Conservation (phyloP, 2,329 filamentous ascomycete genomes). For the Sporothrix luriei region DNA sequence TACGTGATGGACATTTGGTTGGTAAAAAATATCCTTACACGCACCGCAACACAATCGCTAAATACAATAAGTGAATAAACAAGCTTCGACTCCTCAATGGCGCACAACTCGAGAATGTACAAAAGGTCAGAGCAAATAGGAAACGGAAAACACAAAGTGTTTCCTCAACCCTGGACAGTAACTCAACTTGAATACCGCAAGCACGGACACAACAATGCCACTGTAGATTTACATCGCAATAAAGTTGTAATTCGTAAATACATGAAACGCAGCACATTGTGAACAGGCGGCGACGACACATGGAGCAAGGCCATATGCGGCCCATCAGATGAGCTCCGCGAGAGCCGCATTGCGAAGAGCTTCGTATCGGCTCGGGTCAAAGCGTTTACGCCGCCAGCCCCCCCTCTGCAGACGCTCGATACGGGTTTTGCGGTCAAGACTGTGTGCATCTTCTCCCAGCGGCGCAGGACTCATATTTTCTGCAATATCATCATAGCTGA, state of each 20-base stretch:
- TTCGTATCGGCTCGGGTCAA: conserved; percentile 58
- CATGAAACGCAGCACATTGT: not conserved
- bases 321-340: conserved; percentile 49
- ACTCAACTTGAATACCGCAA: too few relatives aligned
- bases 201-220: too few relatives aligned
- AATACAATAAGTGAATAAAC: too few relatives aligned
- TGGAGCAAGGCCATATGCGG: not conserved
- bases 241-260: not conserved
- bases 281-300: not conserved
- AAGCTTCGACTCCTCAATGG: too few relatives aligned
- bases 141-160: too few relatives aligned
- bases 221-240: too few relatives aligned
- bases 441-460: conserved; percentile 44
- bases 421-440: conserved; percentile 51
- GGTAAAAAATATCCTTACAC: too few relatives aligned
- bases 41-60: too few relatives aligned
- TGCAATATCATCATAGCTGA: conserved; percentile 28
- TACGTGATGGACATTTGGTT: too few relatives aligned
- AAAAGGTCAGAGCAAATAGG: too few relatives aligned
- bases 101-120: too few relatives aligned
- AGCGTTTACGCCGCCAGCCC: conserved; percentile 60
- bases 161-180: too few relatives aligned
- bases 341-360: conserved; percentile 55
- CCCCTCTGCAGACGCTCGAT: conserved; percentile 58
- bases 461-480: conserved; percentile 35